Evolutionary conservation across 768 basidiomycete species (phyloP).

Genomic region (Termitomyces sp.): DNA sequence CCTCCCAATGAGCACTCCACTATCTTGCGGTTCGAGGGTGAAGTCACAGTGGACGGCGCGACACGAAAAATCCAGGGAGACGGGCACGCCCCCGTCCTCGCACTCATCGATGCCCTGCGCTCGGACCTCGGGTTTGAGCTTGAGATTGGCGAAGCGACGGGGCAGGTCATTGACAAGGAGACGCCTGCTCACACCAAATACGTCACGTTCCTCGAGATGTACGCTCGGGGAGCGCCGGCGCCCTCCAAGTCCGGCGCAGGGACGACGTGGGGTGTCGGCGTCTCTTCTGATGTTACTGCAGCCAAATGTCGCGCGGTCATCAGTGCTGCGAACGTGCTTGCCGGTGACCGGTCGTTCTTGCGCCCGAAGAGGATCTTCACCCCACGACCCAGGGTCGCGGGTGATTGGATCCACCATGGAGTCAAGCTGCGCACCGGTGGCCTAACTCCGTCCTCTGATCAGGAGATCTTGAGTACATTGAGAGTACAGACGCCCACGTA

Average conservation of each 20-base stretch:
- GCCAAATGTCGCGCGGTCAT: conserved; percentile 72
- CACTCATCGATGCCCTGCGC: conserved; percentile 69
- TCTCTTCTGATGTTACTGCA: conserved; percentile 67
- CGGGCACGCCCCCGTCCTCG: conserved; percentile 74
- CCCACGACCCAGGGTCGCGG: conserved; percentile 14
- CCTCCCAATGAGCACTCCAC: conserved; percentile 11
- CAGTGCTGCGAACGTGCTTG: conserved; percentile 61
- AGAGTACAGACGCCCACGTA: conserved; percentile 9
- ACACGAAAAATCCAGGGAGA: conserved; percentile 65
- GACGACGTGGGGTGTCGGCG: conserved; percentile 65
- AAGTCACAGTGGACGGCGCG: conserved; percentile 60
- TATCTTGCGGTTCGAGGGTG: conserved; percentile 56
- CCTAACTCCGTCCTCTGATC: conserved; percentile 8
- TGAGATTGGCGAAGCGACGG: conserved; percentile 65
- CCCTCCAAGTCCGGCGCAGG: conserved; percentile 47
- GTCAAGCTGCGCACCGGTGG: conserved; percentile 19
- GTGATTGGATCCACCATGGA: conserved; percentile 17
- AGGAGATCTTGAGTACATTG: conserved; percentile 7
- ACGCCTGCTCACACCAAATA: conserved; percentile 38
- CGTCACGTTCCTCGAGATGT: conserved; percentile 75
- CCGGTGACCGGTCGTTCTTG: conserved; percentile 49
- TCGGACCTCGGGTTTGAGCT: conserved; percentile 61
- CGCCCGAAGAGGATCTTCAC: conserved; percentile 21
- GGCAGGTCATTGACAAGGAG: conserved; percentile 54
- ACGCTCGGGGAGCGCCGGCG: conserved; percentile 38